Percentiles rank a stretch among this genome's conserved stretches.
Evolutionary conservation across 495 filamentous ascomycete genomes (phyloP).

Genomic region (Penicillium manginii): DNA sequence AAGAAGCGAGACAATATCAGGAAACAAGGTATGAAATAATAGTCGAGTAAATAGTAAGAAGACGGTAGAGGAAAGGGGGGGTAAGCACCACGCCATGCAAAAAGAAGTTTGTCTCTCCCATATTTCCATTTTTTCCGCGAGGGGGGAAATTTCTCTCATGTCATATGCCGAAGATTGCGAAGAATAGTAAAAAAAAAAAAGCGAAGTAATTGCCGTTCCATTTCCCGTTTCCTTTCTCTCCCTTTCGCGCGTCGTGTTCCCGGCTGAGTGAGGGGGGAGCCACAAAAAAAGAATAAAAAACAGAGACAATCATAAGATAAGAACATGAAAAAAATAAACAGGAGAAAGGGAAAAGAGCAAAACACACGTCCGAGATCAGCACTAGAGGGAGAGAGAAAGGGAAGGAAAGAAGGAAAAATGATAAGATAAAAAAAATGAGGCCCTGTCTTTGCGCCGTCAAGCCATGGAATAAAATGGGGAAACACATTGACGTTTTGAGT

Average conservation of each 20-base stretch:
- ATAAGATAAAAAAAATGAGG: conserved; percentile 22
- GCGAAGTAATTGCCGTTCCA: not conserved
- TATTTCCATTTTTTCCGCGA: conserved; percentile 15
- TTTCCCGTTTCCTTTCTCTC: not conserved
- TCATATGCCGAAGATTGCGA: conserved; percentile 32
- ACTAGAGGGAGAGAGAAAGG: conserved; percentile 20
- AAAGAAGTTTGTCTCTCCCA: conserved; percentile 20
- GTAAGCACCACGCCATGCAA: conserved; percentile 25
- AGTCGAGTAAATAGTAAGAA: conserved; percentile 14
- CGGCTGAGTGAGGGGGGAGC: too few relatives aligned
- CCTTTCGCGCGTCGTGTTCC: not conserved
- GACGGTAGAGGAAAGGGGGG: conserved; percentile 22
- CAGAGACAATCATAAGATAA: conserved; percentile 29
- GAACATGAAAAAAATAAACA: conserved; percentile 27
- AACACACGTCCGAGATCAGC: conserved; percentile 23
- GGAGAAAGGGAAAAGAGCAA: conserved; percentile 24
- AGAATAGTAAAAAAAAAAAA: conserved; percentile 13
- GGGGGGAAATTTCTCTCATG: conserved; percentile 18
- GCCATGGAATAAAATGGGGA: conserved; percentile 36
- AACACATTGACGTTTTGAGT: conserved; percentile 24
- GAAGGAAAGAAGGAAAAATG: not conserved
- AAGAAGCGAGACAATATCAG: conserved; percentile 4
- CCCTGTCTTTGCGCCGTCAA: conserved; percentile 44
- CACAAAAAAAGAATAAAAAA: conserved; percentile 16
- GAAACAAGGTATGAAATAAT: not conserved